A percentile compares a stretch with the other conserved stretches of the same genome.
Evolutionary conservation across 1,284 basidiomycete genomes (phyloP).

Genomic region (Athelia psychrophila): DNA sequence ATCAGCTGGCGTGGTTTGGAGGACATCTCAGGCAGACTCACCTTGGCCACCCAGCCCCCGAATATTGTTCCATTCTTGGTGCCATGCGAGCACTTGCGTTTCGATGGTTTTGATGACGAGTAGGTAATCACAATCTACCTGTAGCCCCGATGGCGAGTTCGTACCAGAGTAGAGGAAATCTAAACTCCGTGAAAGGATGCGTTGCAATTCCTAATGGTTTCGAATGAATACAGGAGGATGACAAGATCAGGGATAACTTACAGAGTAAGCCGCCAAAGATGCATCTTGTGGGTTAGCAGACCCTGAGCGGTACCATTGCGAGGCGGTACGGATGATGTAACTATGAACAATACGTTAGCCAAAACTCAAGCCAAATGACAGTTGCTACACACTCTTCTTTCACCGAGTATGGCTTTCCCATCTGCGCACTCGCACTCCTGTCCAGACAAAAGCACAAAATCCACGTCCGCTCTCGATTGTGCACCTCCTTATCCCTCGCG

Average conservation of each 20-base stretch:
- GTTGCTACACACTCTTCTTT: slow-evolving; percentile 73
- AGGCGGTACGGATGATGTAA: slow-evolving; percentile 85
- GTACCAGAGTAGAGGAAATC: slow-evolving; percentile 90
- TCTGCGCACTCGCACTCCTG: slow-evolving; percentile 88
- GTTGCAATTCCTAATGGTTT: slow-evolving; percentile 69
- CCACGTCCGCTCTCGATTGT: slow-evolving; percentile 95
- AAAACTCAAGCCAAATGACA: background rate
- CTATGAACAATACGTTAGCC: slow-evolving; percentile 32
- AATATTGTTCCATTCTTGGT: slow-evolving; percentile 52
- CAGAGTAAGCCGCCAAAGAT: slow-evolving; percentile 66
- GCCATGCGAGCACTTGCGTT: slow-evolving; percentile 73
- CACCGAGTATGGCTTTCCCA: slow-evolving; percentile 87
- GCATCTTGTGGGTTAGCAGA: slow-evolving; percentile 62
- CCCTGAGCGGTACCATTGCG: slow-evolving; percentile 67
- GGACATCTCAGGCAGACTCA: no score
- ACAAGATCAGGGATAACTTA: slow-evolving; percentile 33
- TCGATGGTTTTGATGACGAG: slow-evolving; percentile 83
- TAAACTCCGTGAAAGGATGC: slow-evolving; percentile 83
- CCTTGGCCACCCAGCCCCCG: slow-evolving; percentile 9
- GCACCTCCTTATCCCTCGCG: slow-evolving; percentile 77
- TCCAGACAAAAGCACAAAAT: slow-evolving; percentile 89
- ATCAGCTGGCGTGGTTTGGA: no score
- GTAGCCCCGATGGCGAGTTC: slow-evolving; percentile 78
- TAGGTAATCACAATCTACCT: slow-evolving; percentile 86
- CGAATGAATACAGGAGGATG: background rate